These are phyloP conservation scores for Prunus dulcis DNA, from an alignment of 306 rosid species.

Conservation along the genomic window DNA sequence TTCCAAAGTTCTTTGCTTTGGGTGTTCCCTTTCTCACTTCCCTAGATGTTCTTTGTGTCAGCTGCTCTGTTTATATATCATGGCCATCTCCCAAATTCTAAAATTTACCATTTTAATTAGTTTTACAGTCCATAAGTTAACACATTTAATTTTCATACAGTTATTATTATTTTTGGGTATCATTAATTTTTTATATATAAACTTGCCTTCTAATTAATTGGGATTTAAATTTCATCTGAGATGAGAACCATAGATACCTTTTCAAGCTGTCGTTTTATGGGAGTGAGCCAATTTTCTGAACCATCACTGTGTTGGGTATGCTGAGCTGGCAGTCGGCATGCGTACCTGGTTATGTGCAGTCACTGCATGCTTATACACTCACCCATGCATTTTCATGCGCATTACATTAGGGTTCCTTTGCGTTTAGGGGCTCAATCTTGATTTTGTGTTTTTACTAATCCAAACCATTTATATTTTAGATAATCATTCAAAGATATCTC, in stretches of 20 bases:
- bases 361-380: conserved; percentile 33
- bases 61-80: not conserved
- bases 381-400: conserved; percentile 39
- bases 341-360: conserved; percentile 39
- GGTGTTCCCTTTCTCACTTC: conserved; percentile 68
- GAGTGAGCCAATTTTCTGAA: conserved; percentile 16
- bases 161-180: not conserved
- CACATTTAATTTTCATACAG: not conserved
- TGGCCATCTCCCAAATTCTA: not conserved
- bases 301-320: conserved; percentile 19
- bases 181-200: not conserved
- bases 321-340: conserved; percentile 42
- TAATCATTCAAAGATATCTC: no score
- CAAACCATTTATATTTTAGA: no score
- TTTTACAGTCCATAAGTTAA: not conserved
- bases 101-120: not conserved
- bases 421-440: conserved; percentile 38
- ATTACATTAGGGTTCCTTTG: not conserved
- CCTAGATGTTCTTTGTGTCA: conserved; percentile 80
- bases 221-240: not conserved
- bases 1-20: conserved; percentile 54
- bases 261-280: conserved; percentile 15
- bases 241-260: not conserved
- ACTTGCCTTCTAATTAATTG: not conserved
- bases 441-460: not conserved